Evolutionary conservation across 768 basidiomycete genomes (phyloP), one percentile per base, ranked within the genome.

Genomic region (Trametes cingulata): DNA sequence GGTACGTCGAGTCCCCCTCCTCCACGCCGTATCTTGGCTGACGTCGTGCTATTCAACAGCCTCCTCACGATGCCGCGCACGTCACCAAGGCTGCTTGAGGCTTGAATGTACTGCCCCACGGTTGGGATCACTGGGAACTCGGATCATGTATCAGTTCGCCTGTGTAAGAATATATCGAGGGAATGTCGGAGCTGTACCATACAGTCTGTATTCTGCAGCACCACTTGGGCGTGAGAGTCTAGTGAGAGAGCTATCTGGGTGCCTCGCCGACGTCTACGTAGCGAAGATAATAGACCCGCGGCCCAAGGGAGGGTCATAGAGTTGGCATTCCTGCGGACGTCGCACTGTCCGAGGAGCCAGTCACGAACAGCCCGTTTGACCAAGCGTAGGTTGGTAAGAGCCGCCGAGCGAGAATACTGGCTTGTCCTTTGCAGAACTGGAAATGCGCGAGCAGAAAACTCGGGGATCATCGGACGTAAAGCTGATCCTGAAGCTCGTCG

Each of bases 51-150:
- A 17, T 29, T 2, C 54, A n/a, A 35, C 40, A 71, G 72, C 68
- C 69, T 49, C 70, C 72, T 39, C 61, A 69, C 47, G 71, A 71
- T 47, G 41, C 65, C 43, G 70, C 72, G 27, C 72, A 73, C 61
- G 47, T 54, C 46, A 62, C 61, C 52, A 62, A 62, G 54, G n/a
- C 52, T 37, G 42, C 36, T 20, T 52, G 43, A 52, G 33, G 42
- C 36, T 20, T 52, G 43, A 52, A 41, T 25, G 27, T 15, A 35
- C n/a, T 33, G 29, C 10, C 13, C 19, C 13, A 14, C 12, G 17
- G 37, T 40, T 13, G 24, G 22, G n/a, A 42, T 20, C 12, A 35
- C 8, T 50, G 8, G 17, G 10, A 25, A 24, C 36, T 7, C 22
- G 41, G 40, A 17, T 9, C 24, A 53, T 56, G 60, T 51, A 61